phyloP scores from a whole-genome alignment of 1,284 basidiomycete species.

The Ustilago xerochloae region DNA sequence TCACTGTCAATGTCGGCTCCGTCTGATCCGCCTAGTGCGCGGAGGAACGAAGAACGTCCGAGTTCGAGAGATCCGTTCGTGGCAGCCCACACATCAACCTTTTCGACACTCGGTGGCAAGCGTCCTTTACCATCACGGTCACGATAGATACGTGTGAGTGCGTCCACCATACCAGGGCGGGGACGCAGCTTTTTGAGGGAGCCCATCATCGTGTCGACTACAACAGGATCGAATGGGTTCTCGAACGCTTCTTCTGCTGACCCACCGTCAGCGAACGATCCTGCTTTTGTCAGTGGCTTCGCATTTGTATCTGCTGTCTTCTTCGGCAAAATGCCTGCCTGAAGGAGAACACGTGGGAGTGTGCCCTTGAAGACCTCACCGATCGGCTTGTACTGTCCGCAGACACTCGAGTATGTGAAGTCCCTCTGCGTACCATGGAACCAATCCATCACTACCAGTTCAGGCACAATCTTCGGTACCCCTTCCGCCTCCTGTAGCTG shows the following conservation, averaged over 20 bases:
- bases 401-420: conserved; percentile 53
- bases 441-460: conserved; percentile 62
- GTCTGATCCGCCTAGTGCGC: conserved; percentile 32
- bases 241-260: conserved; percentile 36
- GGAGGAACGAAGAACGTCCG: conserved; percentile 33
- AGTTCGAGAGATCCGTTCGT: conserved; percentile 57
- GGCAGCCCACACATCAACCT: conserved; percentile 57
- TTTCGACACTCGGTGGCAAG: conserved; percentile 19
- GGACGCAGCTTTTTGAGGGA: conserved; percentile 47
- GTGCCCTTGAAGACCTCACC: conserved; percentile 53
- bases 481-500: conserved; percentile 35
- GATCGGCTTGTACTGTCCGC: conserved; percentile 54
- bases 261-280: conserved; percentile 29
- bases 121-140: conserved; percentile 38
- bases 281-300: conserved; percentile 27
- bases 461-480: conserved; percentile 47
- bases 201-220: conserved; percentile 52
- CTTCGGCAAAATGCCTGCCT: conserved; percentile 52
- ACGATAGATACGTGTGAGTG: conserved; percentile 49
- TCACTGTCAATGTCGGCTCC: conserved; percentile 47
- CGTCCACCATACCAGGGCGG: conserved; percentile 58
- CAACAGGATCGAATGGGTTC: conserved; percentile 32
- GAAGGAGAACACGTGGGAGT: conserved; percentile 52
- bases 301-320: not conserved
- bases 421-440: conserved; percentile 61